Base-by-base conservation (phyloP, 768 basidiomycete species). In the Kwoniella dejecticola region DNA sequence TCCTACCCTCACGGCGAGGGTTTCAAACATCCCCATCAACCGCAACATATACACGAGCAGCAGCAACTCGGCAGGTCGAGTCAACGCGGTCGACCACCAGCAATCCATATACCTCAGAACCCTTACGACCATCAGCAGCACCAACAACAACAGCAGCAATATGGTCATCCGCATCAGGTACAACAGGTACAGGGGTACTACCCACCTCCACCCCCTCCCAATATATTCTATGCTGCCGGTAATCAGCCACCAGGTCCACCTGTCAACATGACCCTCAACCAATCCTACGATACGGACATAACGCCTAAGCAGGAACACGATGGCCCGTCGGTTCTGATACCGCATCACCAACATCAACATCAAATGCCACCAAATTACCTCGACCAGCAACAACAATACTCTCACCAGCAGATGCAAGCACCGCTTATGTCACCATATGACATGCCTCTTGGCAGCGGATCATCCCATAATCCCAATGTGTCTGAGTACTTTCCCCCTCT, bases 161-260 rank as follows among this genome's bases (percentile, higher is more conserved):
- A 29, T 23, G 46, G 30, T 11, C 41, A 48, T 36, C 26, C 42
- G 19, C 10, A 48, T n/a, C 46, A 48, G 33, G 21, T 36, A 15
- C 56, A 38, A 24, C 45, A 46, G 24, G 38, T 53, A 40, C 36
- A 48, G 23, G 41, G 31, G 23, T 60, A 60, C 42, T 60, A 60
- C 31, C 49, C 49, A 27, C 58, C 58, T 26, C 58, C 58, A 5
- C 58, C 58, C 17, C 66, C 66, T 31, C 62, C 66, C 13, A 63
- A 61, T 30, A 68, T 64, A 44, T 68, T 38, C 50, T 64, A 68
- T 48, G 62, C 56, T 21, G 38, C 41, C 3, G 56, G 50, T 8
- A 27, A 36, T 45, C 62, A 45, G 40, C 45, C 62, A 3, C 56
- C 56, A 17, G 54, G 57, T 29, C 55, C 56, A 40, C 56, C 62